A percentile compares a stretch with the other conserved stretches of the same genome.
Conservation (phyloP, 1,139 yeast species). For the Pneumocystis wakefieldiae region DNA sequence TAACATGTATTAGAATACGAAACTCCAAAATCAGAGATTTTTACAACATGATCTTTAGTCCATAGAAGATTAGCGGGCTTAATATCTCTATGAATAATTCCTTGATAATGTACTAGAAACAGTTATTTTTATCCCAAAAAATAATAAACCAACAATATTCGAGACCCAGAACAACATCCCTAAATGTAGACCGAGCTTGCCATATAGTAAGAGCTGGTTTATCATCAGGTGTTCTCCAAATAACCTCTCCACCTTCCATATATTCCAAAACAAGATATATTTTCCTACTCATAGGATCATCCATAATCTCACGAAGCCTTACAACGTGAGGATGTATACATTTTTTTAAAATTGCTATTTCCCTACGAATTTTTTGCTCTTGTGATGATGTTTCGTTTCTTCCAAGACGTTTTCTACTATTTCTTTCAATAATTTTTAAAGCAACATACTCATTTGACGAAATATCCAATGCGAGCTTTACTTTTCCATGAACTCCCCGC, state of each 20-base stretch:
- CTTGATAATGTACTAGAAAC: conserved; percentile 55
- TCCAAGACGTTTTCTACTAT: conserved; percentile 46
- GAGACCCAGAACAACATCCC: conserved; percentile 78
- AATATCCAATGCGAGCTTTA: conserved; percentile 59
- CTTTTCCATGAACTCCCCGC: conserved; percentile 94
- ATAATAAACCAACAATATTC: conserved; percentile 38
- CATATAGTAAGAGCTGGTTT: conserved; percentile 37
- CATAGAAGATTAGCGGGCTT: conserved; percentile 88
- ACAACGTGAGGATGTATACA: conserved; percentile 88
- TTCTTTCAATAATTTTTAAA: conserved; percentile 78
- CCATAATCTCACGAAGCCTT: conserved; percentile 71
- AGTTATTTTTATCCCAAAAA: neutral
- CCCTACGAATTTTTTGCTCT: conserved; percentile 68
- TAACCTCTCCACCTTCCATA: conserved; percentile 80
- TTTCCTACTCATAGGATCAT: conserved; percentile 68
- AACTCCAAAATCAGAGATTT: conserved; percentile 93
- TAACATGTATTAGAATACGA: conserved; percentile 52
- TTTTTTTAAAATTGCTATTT: conserved; percentile 91
- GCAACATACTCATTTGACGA: conserved; percentile 29
- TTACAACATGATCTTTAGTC: conserved; percentile 57
- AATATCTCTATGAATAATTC: conserved; percentile 90
- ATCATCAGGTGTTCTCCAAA: conserved; percentile 47
- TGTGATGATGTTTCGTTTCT: conserved; percentile 30
- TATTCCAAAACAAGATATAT: conserved; percentile 85
- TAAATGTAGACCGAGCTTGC: conserved; percentile 52